Conservation (phyloP, 1,139 yeast species). For the Taphrina deformans region DNA sequence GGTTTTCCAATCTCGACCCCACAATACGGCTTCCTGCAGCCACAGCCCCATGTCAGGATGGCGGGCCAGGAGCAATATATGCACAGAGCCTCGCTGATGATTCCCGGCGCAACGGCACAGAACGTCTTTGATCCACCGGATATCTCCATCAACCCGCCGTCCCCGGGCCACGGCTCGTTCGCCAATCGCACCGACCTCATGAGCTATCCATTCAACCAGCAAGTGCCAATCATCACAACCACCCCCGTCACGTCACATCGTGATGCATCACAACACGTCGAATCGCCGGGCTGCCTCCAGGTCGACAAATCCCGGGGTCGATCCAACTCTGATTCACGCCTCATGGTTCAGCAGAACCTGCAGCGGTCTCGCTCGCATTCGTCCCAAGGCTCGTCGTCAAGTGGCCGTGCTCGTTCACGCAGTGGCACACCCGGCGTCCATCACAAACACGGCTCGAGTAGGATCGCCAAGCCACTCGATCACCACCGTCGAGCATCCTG, state of each 20-base stretch:
- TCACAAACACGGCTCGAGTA: neutral
- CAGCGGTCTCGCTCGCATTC: neutral
- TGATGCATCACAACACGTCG: neutral
- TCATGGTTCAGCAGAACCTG: neutral
- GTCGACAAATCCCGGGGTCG: neutral
- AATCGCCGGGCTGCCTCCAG: neutral
- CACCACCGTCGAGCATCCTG: constrained; percentile 17
- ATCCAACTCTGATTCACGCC: constrained; percentile 9
- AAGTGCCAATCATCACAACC: constrained; percentile 25
- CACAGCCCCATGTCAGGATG: neutral
- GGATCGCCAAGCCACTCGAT: neutral
- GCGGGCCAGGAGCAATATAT: neutral
- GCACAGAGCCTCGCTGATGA: neutral
- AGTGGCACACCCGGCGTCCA: neutral
- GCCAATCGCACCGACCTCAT: neutral
- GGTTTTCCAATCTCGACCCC: neutral
- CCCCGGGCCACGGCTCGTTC: neutral
- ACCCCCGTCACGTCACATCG: neutral
- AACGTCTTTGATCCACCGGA: constrained; percentile 7
- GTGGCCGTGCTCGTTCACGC: constrained; percentile 1
- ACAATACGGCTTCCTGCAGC: constrained; percentile 15
- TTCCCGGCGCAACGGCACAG: neutral
- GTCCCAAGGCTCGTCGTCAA: neutral
- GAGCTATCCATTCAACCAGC: constrained; percentile 6
- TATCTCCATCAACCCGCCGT: constrained; percentile 28